Percentiles rank a stretch among this genome's conserved stretches.
phyloP scores from a whole-genome alignment of 371 early-diverging fungal species.

The Mortierella sp. region DNA sequence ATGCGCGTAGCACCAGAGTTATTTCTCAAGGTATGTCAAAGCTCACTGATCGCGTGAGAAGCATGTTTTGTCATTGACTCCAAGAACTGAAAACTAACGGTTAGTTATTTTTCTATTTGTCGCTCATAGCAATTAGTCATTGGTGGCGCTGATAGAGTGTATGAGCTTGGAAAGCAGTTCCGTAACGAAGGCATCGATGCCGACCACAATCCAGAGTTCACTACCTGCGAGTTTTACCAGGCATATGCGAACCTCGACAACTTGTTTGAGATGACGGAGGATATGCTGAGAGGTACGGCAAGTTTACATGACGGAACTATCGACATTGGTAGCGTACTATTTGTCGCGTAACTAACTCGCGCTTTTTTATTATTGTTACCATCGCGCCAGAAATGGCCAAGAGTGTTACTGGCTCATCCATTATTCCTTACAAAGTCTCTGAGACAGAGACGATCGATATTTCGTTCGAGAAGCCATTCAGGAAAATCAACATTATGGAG shows the following conservation, averaged over 20 bases:
- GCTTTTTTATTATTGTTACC: not conserved
- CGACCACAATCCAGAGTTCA: slow-evolving; percentile 99
- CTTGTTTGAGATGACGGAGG: slow-evolving; percentile 89
- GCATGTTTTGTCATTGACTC: not conserved
- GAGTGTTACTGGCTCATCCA: slow-evolving; percentile 83
- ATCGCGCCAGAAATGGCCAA: slow-evolving; percentile 83
- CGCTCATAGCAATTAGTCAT: slow-evolving; percentile 85
- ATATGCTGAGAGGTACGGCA: slow-evolving; percentile 71
- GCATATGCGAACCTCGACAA: slow-evolving; percentile 92
- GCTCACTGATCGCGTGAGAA: not conserved
- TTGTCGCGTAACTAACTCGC: not conserved
- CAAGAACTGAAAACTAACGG: not conserved
- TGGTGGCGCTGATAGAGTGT: slow-evolving; percentile 96
- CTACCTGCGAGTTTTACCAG: slow-evolving; percentile 97
- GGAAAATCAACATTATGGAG: slow-evolving; percentile 83
- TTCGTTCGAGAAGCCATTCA: slow-evolving; percentile 85
- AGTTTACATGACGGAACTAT: no score
- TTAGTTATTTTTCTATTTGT: not conserved
- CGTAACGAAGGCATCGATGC: slow-evolving; percentile 99
- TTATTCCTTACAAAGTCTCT: slow-evolving; percentile 74
- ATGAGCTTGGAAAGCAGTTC: slow-evolving; percentile 97
- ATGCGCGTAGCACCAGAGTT: slow-evolving; percentile 97
- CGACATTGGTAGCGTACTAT: no score
- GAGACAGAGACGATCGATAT: slow-evolving; percentile 62
- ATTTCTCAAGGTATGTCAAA: slow-evolving; percentile 81